Conservation (phyloP, 495 filamentous ascomycete genomes). For the Aspergillus kassunensis region DNA sequence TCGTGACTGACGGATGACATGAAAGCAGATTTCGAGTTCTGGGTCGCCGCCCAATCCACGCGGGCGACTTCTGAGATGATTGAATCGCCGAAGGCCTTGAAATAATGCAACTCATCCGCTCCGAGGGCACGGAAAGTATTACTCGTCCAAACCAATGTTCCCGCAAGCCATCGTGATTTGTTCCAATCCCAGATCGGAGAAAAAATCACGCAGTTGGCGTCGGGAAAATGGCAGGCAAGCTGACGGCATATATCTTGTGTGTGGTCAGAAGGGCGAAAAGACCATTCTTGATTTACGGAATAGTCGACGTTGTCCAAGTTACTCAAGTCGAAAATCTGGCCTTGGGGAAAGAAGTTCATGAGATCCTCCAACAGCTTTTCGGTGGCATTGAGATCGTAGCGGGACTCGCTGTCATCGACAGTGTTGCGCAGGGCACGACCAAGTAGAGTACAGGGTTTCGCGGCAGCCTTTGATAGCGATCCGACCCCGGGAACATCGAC, state of each 20-base stretch:
- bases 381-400: constrained; percentile 1
- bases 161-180: constrained; percentile 59
- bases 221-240: constrained; percentile 32
- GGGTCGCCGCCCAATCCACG: constrained; percentile 41
- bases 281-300: neutral
- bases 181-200: constrained; percentile 60
- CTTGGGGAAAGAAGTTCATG: constrained; percentile 9
- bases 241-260: neutral
- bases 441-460: constrained; percentile 7
- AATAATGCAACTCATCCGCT: constrained; percentile 48
- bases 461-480: constrained; percentile 17
- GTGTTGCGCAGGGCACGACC: neutral
- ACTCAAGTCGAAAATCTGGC: constrained; percentile 13
- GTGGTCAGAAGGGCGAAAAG: neutral
- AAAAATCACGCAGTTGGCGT: constrained; percentile 51
- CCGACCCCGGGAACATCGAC: constrained; percentile 18
- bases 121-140: constrained; percentile 42
- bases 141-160: constrained; percentile 54
- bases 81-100: constrained; percentile 58
- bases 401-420: neutral
- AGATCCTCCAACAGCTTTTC: constrained; percentile 7
- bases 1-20: constrained; percentile 72
- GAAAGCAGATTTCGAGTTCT: constrained; percentile 62
- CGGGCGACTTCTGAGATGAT: constrained; percentile 61
- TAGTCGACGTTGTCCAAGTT: too few relatives aligned